A percentile compares a stretch with the other conserved stretches of the same genome.
phyloP scores from a whole-genome alignment of 148 eudicot species.

The Mesembryanthemum crystallinum region DNA sequence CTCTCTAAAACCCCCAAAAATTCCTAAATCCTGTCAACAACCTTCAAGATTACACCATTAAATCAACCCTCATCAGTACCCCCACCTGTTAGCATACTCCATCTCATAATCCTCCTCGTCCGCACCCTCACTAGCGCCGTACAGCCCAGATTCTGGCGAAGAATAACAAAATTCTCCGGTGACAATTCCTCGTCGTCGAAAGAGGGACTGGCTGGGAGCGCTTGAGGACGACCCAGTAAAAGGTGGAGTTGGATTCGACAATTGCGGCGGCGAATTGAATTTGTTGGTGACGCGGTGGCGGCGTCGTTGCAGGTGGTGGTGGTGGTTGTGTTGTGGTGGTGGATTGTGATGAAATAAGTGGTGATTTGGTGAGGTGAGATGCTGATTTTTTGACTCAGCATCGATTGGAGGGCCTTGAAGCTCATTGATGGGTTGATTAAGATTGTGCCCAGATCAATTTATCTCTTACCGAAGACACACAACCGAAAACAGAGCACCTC shows the following conservation, averaged over 20 bases:
- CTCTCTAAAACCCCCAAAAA: too few relatives aligned
- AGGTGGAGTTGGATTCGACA: slow-evolving; percentile 15
- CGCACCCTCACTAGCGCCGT: background rate
- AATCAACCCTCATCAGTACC: too few relatives aligned
- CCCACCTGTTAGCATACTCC: slow-evolving; percentile 16
- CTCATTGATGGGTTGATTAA: slow-evolving; percentile 34
- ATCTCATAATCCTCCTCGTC: slow-evolving; percentile 16
- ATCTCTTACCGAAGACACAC: slow-evolving; percentile 62
- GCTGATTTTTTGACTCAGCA: slow-evolving; percentile 47
- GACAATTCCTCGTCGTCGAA: background rate
- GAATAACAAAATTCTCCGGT: slow-evolving; percentile 30
- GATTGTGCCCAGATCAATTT: slow-evolving; percentile 46
- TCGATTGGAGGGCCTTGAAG: slow-evolving; percentile 53
- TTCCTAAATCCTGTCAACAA: too few relatives aligned
- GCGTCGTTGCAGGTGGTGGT: slow-evolving; percentile 33
- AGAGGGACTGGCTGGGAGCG: slow-evolving; percentile 22
- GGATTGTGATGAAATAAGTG: slow-evolving; percentile 33
- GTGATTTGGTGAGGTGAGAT: slow-evolving; percentile 73
- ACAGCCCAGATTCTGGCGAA: slow-evolving; percentile 15
- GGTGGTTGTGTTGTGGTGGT: background rate
- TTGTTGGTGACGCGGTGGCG: slow-evolving; percentile 54
- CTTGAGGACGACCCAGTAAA: slow-evolving; percentile 53
- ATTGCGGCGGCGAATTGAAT: slow-evolving; percentile 42
- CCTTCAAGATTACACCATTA: too few relatives aligned
- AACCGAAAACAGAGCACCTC: slow-evolving; percentile 37